These are phyloP conservation scores for Cantharellus cinnabarinus DNA, from an alignment of 768 basidiomycete species.

Conservation along the genomic window DNA sequence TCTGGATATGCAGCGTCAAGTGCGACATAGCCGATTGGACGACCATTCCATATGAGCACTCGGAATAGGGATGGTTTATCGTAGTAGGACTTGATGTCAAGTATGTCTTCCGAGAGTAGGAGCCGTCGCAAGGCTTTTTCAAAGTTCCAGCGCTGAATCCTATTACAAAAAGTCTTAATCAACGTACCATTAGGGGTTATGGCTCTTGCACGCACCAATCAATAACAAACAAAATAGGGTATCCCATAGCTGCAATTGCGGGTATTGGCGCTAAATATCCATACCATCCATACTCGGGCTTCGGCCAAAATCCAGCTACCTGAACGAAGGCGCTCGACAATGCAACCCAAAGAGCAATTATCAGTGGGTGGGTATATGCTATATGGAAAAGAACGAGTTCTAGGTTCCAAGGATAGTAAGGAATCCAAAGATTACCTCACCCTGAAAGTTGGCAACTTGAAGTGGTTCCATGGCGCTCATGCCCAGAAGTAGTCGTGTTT, in stretches of 20 bases:
- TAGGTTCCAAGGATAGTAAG: not conserved
- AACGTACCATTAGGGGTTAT: not conserved
- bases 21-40: constrained; percentile 47
- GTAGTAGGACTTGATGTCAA: constrained; percentile 34
- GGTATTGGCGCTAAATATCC: constrained; percentile 43
- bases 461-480: constrained; percentile 47
- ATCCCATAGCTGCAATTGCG: constrained; percentile 39
- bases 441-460: constrained; percentile 40
- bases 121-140: constrained; percentile 32
- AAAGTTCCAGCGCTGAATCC: constrained; percentile 51
- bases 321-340: constrained; percentile 39
- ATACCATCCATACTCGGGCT: constrained; percentile 17
- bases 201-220: constrained; percentile 38
- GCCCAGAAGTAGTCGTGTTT: constrained; percentile 41
- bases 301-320: constrained; percentile 11
- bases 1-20: constrained; percentile 33
- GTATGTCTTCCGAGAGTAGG: constrained; percentile 36
- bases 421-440: constrained; percentile 18
- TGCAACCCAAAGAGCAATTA: constrained; percentile 38
- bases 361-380: constrained; percentile 41
- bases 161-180: constrained; percentile 13
- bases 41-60: constrained; percentile 38
- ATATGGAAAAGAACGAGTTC: not conserved
- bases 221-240: constrained; percentile 41
- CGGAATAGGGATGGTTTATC: constrained; percentile 23